Base-by-base conservation (phyloP, 495 filamentous ascomycete genomes). In the Bombardia bombarda region DNA sequence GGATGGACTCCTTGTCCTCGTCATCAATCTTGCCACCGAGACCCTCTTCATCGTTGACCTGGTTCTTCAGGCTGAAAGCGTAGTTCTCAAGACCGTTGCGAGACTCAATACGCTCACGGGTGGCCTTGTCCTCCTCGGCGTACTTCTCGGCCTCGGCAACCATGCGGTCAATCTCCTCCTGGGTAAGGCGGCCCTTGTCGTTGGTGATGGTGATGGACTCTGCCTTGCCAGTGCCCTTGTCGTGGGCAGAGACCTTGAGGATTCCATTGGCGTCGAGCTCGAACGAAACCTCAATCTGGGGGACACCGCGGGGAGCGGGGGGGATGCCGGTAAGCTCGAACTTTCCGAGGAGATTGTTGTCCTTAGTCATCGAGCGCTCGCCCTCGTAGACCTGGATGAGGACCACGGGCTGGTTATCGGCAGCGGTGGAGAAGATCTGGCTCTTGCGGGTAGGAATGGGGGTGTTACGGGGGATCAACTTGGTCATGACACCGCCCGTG, bases 91-190 rank as follows among this genome's bases (percentile, higher is more conserved):
- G 84, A 48, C 83, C 83, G 70, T 98, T 97, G 64, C 93, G 82
- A 57, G 92, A 87, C 71, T 88, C 82, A 57, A 98, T 95, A 67
- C 88, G 87, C 68, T 82, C 83, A 60, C 88, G 83, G 57, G 89
- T 92, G 41, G 90, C 90, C 78, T 95, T 95, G 77, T 99, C 92
- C 72, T 99, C 92, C 67, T 93, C 93, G 63, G 90, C 90, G 62
- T 87, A 97, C 70, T 97, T 84, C 80, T 97, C 93, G 32, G 90
- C 90, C 70, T 97, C 90, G 34, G 84, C 77, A 47, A 97, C 82
- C 90, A 97, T 97, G 69, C 90, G 90, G 66, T 95, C 89, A 53
- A 97, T 97, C 65, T 97, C 90, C 66, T 97, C 90, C 67, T 88
- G 87, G 51, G 82, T 83, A 34, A 97, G 79, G 61, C 90, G 90